phyloP scores from a whole-genome alignment of 225 moss, liverwort and hornwort genomes.

The Physcomitrellopsis africana region DNA sequence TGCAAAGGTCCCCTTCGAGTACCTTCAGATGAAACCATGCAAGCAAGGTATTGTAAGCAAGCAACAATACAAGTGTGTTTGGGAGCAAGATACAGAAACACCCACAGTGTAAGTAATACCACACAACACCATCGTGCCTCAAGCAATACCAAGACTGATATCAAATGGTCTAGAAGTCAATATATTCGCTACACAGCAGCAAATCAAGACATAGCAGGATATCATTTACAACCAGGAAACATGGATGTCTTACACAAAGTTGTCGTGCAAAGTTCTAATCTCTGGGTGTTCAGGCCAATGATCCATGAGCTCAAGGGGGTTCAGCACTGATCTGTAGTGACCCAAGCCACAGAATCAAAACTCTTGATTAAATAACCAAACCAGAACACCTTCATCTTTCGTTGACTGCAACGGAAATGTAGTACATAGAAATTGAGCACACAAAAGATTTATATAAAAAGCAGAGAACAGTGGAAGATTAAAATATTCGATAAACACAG shows the following conservation, averaged over 20 bases:
- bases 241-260: conserved; percentile 58
- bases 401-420: neutral
- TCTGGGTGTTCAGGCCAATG: conserved; percentile 80
- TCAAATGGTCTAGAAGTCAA: neutral
- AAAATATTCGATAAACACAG: too few relatives aligned
- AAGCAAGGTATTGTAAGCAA: conserved; percentile 25
- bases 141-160: conserved; percentile 10
- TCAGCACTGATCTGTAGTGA: conserved; percentile 46
- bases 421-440: too few relatives aligned
- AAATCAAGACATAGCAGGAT: neutral
- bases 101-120: neutral
- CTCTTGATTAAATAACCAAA: conserved; percentile 14
- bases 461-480: too few relatives aligned
- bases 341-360: conserved; percentile 25
- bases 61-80: neutral
- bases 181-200: neutral
- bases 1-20: conserved; percentile 65
- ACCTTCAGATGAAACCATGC: conserved; percentile 44
- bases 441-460: too few relatives aligned
- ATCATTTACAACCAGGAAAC: neutral
- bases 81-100: neutral
- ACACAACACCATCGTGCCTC: conserved; percentile 16
- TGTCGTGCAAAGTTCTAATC: conserved; percentile 90
- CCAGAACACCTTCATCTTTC: conserved; percentile 6
- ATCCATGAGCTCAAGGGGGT: conserved; percentile 72